phyloP scores from a whole-genome alignment of 2,329 filamentous ascomycete genomes.

The Colletotrichum incanum region DNA sequence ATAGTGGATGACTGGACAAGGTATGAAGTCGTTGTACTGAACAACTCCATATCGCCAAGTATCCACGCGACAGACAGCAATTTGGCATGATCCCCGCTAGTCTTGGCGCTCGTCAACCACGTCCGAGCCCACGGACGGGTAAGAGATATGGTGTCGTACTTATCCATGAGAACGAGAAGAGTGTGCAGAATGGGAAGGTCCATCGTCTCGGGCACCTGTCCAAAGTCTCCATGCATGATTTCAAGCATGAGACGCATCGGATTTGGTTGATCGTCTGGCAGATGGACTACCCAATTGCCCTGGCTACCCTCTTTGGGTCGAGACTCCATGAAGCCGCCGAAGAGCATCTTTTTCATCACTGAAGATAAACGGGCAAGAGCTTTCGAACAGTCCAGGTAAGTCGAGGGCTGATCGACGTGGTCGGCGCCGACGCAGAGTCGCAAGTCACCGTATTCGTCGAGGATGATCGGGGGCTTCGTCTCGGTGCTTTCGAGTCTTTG shows the following conservation, averaged over 20 bases:
- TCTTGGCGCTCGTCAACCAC: not conserved
- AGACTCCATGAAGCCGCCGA: too few species aligned
- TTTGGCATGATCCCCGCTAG: not conserved
- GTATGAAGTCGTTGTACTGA: not conserved
- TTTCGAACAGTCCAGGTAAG: not conserved
- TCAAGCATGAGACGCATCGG: not conserved
- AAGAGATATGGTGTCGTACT: not conserved
- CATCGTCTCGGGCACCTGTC: not conserved
- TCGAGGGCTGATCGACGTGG: not conserved
- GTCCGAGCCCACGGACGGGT: not conserved
- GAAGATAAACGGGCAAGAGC: not conserved
- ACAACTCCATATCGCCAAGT: not conserved
- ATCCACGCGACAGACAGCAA: not conserved
- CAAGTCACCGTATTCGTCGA: not conserved
- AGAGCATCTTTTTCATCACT: not conserved
- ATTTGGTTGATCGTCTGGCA: not conserved
- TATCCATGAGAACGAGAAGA: not conserved
- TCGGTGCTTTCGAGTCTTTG: not conserved
- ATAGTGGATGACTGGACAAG: not conserved
- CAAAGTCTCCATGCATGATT: not conserved
- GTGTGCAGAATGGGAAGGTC: not conserved
- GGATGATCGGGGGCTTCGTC: not conserved
- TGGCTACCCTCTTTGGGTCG: not conserved
- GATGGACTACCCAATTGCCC: not conserved
- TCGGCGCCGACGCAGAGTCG: not conserved